Evolutionary conservation across 495 filamentous ascomycete species (phyloP).

Genomic region (Sabuloglossum arenarium): DNA sequence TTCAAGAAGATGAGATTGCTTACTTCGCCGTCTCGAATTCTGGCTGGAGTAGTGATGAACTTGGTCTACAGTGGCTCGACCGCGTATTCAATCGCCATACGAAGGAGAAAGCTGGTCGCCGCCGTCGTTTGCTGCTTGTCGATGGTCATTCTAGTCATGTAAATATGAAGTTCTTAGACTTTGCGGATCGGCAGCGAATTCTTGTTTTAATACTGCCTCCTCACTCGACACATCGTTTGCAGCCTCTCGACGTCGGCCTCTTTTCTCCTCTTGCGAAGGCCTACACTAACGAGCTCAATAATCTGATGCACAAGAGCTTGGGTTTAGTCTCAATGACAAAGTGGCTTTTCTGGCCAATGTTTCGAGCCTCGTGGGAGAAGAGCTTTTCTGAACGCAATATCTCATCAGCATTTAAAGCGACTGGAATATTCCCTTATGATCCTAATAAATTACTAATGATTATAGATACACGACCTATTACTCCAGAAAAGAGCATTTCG

Average conservation of each 20-base stretch:
- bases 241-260: conserved; percentile 8
- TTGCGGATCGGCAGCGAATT: conserved; percentile 6
- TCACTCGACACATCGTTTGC: conserved; percentile 9
- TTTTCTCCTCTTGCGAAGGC: conserved; percentile 5
- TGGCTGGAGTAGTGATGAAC: conserved; percentile 9
- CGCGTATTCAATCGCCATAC: conserved; percentile 8
- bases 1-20: not conserved
- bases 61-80: conserved; percentile 8
- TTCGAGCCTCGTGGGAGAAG: not conserved
- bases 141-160: conserved; percentile 11
- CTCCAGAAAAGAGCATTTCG: too few relatives aligned
- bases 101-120: conserved; percentile 1
- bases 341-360: not conserved
- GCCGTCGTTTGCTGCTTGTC: conserved; percentile 5
- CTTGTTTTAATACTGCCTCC: conserved; percentile 5
- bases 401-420: not conserved
- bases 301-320: not conserved
- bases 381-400: not conserved
- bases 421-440: not conserved
- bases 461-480: not conserved
- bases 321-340: not conserved
- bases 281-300: conserved; percentile 3
- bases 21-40: conserved; percentile 5
- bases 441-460: not conserved
- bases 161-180: conserved; percentile 8